Evolutionary conservation across 2,329 filamentous ascomycete genomes (phyloP).

Genomic region (Pezicula neosporulosa): DNA sequence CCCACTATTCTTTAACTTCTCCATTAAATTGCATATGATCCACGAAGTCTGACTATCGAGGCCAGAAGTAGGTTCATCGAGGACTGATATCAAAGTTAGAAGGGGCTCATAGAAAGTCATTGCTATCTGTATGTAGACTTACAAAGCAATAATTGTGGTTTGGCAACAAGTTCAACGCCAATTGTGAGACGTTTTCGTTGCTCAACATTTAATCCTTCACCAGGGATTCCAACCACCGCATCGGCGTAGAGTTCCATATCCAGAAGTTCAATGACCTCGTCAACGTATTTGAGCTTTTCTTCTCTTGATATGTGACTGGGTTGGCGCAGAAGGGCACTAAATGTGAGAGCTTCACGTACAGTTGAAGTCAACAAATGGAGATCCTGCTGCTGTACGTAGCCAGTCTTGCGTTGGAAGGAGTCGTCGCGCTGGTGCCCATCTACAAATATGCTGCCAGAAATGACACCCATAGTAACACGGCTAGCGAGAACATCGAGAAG

Average conservation of each 20-base stretch:
- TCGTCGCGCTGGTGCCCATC: conserved; percentile 63
- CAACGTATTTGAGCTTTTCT: conserved; percentile 82
- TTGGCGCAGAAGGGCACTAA: conserved; percentile 81
- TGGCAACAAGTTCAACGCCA: conserved; percentile 87
- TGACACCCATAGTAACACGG: conserved; percentile 84
- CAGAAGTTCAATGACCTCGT: conserved; percentile 67
- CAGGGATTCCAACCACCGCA: conserved; percentile 85
- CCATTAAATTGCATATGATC: conserved; percentile 83
- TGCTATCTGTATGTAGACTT: too few relatives aligned
- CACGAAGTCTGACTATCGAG: conserved; percentile 90
- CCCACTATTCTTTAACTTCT: conserved; percentile 82
- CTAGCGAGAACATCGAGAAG: conserved; percentile 81
- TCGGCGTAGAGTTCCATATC: conserved; percentile 88
- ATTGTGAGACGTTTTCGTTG: conserved; percentile 79
- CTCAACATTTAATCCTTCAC: conserved; percentile 72
- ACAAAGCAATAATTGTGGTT: conserved; percentile 77
- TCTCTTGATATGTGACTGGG: conserved; percentile 65
- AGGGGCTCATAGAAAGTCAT: too few relatives aligned
- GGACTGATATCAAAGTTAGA: conserved; percentile 36
- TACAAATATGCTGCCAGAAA: conserved; percentile 76
- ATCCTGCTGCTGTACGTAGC: conserved; percentile 90
- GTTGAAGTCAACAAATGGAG: conserved; percentile 79
- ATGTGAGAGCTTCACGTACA: conserved; percentile 81
- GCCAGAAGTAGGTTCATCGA: conserved; percentile 94
- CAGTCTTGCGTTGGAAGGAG: conserved; percentile 86